Base-by-base conservation (phyloP, 225 moss, liverwort and hornwort genomes). In the Physcomitrellopsis africana region DNA sequence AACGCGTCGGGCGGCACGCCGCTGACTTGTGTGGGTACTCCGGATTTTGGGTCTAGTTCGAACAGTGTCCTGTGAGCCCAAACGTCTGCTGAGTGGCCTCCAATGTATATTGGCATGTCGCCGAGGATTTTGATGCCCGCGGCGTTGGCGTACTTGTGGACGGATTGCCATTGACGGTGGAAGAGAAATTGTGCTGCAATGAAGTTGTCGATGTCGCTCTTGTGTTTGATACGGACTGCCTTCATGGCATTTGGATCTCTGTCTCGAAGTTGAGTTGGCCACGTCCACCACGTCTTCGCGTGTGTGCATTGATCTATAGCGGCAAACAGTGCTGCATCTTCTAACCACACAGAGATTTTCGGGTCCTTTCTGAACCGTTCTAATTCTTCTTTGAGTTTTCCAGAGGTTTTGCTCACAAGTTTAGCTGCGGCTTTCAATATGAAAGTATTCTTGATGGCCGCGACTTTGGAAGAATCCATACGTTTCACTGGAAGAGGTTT, bases 31-130 rank as follows among this genome's bases (percentile, higher is more conserved):
- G 61, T 24, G 3, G 93, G 93, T 0, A 59, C 82, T 2, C 93
- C 87, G 0, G 89, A 83, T 18, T 84, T 84, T 14, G 83, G 66
- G 37, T 96, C 90, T 24, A 96, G 68, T 49, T 86, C 87, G 47
- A 96, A 96, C 41, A 76, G 65, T 0, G 69, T 69, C 2, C 94
- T 76, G 47, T 96, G 83, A 8, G 94, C 92, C 96, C 96, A 96
- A 3, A 94, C 96, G 43, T 96, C 96, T 0, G 96, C 94, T 22
- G 92, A 92, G 19, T 96, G 92, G 0, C 85, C 92, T 0, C 96
- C 92, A 2, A 96, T 84, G 56, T 94, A 96, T 42, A 96, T 92
- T 20, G 96, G 96, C 94, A 96, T 89, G 74, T 96, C 96, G 23
- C 96, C 96, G 0, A 96, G 74, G 60, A 96, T 91, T 29, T 49